Evolutionary conservation across 1,284 basidiomycete species (phyloP).

Genomic region (Moniliophthora roreri): DNA sequence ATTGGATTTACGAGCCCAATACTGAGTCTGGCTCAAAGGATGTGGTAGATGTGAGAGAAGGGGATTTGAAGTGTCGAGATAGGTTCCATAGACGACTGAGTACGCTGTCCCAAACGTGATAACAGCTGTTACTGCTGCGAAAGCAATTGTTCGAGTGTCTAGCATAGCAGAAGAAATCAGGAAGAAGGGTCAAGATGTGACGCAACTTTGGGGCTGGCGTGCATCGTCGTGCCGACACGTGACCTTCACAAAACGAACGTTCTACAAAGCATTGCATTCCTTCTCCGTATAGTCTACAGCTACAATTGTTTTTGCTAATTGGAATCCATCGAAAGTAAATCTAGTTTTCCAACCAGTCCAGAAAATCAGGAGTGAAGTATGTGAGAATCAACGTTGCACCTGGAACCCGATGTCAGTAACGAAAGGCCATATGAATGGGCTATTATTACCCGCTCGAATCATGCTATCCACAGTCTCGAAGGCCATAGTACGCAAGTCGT

Average conservation of each 20-base stretch:
- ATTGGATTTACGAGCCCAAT: conserved; percentile 85
- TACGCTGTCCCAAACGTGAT: conserved; percentile 39
- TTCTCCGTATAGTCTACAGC: no score
- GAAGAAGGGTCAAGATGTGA: not conserved
- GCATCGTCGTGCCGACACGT: no score
- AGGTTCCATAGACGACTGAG: conserved; percentile 45
- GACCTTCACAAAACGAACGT: no score
- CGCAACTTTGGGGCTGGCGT: no score
- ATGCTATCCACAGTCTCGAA: conserved; percentile 91
- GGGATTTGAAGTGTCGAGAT: conserved; percentile 72
- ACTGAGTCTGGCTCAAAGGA: conserved; percentile 62
- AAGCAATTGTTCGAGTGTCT: conserved; percentile 30
- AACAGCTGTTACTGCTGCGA: conserved; percentile 31
- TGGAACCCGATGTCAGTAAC: conserved; percentile 26
- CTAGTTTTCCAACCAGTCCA: conserved; percentile 80
- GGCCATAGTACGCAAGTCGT: conserved; percentile 90
- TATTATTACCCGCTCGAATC: conserved; percentile 79
- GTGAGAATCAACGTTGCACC: conserved; percentile 88
- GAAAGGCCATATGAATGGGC: not conserved
- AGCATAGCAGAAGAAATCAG: conserved; percentile 19
- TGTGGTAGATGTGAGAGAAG: conserved; percentile 67
- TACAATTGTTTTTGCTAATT: not conserved
- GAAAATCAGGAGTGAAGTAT: conserved; percentile 96
- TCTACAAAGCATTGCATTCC: no score
- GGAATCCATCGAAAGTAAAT: not conserved